phyloP scores from a whole-genome alignment of 495 filamentous ascomycete genomes.

The Cetradonia linearis region DNA sequence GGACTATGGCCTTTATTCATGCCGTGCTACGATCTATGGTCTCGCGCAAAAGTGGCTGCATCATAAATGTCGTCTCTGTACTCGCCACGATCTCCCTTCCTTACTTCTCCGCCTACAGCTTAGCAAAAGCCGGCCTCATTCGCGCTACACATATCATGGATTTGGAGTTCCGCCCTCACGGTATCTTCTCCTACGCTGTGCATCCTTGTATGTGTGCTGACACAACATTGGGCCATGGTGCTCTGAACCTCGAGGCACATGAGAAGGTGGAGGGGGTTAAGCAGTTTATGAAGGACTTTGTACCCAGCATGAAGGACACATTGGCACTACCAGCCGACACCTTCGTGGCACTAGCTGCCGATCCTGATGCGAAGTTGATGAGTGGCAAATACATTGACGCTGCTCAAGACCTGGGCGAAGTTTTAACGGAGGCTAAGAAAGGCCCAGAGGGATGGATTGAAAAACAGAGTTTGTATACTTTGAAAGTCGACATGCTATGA shows the following conservation, averaged over 20 bases:
- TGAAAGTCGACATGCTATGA: slow-evolving; percentile 26
- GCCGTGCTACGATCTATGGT: slow-evolving; percentile 25
- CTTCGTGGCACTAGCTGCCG: slow-evolving; percentile 22
- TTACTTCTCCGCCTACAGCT: slow-evolving; percentile 24
- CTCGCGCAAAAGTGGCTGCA: slow-evolving; percentile 17
- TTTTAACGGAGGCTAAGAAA: slow-evolving; percentile 23
- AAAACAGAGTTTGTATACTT: slow-evolving; percentile 22
- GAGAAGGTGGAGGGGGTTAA: slow-evolving; percentile 14
- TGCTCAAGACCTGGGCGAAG: slow-evolving; percentile 25
- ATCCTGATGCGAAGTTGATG: slow-evolving; percentile 22
- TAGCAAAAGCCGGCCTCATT: slow-evolving; percentile 24
- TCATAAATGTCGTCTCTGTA: slow-evolving; percentile 26
- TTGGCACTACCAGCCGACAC: slow-evolving; percentile 23
- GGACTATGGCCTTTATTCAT: slow-evolving; percentile 24
- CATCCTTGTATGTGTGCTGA: slow-evolving; percentile 25
- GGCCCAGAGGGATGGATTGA: slow-evolving; percentile 20
- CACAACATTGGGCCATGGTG: slow-evolving; percentile 20
- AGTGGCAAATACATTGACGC: slow-evolving; percentile 27
- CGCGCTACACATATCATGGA: slow-evolving; percentile 25
- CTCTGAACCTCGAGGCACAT: slow-evolving; percentile 16
- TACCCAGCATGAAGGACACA: slow-evolving; percentile 19
- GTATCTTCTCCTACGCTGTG: slow-evolving; percentile 26
- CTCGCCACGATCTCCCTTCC: slow-evolving; percentile 16
- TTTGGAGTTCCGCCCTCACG: slow-evolving; percentile 23
- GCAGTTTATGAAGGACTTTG: slow-evolving; percentile 18